Conservation (phyloP, 2,329 filamentous ascomycete species). For the Didymella exigua region DNA sequence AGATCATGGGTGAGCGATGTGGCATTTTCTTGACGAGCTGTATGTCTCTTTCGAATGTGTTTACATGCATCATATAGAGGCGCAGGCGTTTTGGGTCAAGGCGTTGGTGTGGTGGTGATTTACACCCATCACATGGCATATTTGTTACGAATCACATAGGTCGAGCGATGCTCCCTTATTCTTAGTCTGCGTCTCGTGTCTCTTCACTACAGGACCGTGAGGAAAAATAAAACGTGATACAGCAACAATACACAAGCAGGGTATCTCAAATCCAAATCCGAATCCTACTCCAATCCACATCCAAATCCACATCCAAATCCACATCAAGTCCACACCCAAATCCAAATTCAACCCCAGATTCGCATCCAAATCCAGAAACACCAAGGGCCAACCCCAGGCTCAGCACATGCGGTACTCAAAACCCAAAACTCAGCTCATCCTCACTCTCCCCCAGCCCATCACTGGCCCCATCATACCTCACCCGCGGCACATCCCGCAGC, state of each 20-base stretch:
- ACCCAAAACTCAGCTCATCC: conserved; percentile 14
- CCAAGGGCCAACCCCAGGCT: no score
- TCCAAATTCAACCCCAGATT: not conserved
- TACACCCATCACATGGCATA: not conserved
- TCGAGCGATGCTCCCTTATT: not conserved
- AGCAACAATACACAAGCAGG: not conserved
- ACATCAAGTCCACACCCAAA: not conserved
- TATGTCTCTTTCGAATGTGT: not conserved
- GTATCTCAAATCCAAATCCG: no score
- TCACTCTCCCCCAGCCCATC: not conserved
- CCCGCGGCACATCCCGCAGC: conserved; percentile 23
- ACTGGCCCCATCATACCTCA: conserved; percentile 11
- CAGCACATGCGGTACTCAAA: no score
- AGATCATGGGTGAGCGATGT: conserved; percentile 20
- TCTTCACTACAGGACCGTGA: not conserved
- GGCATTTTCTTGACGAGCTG: not conserved
- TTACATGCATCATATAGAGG: conserved; percentile 2
- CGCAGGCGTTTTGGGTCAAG: not conserved
- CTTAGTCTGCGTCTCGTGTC: no score
- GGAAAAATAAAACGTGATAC: not conserved
- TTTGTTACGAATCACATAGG: not conserved
- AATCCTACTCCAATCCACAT: no score
- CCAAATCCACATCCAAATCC: not conserved
- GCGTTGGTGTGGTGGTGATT: not conserved
- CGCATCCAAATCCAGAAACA: not conserved